Base-by-base conservation (phyloP, 2,329 filamentous ascomycete genomes). In the Ceratocystis lukuohia region DNA sequence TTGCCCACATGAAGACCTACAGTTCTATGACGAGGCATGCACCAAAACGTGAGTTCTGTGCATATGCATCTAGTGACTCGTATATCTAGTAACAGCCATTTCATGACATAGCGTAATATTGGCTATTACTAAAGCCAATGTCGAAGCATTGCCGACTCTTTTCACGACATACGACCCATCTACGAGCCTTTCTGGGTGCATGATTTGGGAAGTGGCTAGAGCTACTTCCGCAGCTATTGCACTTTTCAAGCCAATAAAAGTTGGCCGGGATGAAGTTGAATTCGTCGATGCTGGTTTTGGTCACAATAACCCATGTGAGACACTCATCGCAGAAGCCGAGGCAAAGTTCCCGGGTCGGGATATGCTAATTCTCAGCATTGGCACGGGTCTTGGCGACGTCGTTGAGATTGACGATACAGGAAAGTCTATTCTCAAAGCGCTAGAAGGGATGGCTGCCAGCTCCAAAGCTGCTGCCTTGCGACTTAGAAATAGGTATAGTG, bases 201-300 rank as follows among this genome's bases (percentile, higher is more conserved):
- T 69, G 1, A 72, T 75, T 7, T 74, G 72, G 72, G 59, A 75
- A 33, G 69, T 72, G 2, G 74, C 72, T 8, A 70, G 72, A 2
- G 72, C 72, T 2, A 73, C 71, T n/a, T 73, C 71, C 1, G 72
- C 72, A 2, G 71, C 72, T 2, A 69, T 71, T 0, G 71, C 71
- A 0, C 74, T 73, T 65, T 75, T 75, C 68, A 71, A 74, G 50
- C 68, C 73, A 4, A 71, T 73, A 41, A 65, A 69, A 28, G 10
- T 73, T 8, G 72, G 72, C 33, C 69, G 71, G 7, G 70, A 73
- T 15, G 66, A 64, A 3, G 66, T 72, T 2, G 71, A 72, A 20
- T 74, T 73, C 41, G 69, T 75, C 28, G 73, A 74, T 57, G 72
- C 71, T 2, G 73, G 69, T 0, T 71, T 75, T 25, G 72, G 72